phyloP scores from a whole-genome alignment of 805 yeast species.

The Grigorovia transvaalensis region DNA sequence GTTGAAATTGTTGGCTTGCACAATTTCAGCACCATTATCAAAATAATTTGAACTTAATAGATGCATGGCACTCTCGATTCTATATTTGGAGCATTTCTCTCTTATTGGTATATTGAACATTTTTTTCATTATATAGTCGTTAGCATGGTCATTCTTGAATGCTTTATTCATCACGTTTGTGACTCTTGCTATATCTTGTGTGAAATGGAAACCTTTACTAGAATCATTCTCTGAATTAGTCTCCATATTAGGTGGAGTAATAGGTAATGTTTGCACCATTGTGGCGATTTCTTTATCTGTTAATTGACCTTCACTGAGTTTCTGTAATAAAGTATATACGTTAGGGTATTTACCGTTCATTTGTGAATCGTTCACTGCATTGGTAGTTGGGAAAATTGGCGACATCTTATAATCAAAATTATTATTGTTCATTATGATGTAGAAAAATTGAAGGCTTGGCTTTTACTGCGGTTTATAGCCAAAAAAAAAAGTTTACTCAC shows the following conservation, averaged over 20 bases:
- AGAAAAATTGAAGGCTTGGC: too few species aligned
- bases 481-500: too few species aligned
- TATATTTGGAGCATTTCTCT: conserved; percentile 16
- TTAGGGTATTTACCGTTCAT: not conserved
- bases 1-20: conserved; percentile 25
- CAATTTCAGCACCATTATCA: conserved; percentile 27
- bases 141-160: conserved; percentile 19
- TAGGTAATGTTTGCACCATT: not conserved
- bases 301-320: not conserved
- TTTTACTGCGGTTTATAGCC: too few species aligned
- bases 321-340: not conserved
- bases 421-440: not conserved
- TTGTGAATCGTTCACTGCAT: not conserved
- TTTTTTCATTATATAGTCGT: conserved; percentile 24
- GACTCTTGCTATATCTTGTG: not conserved
- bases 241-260: not conserved
- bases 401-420: not conserved
- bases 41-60: conserved; percentile 18
- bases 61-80: conserved; percentile 19
- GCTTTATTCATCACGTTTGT: conserved; percentile 15
- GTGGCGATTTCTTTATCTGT: not conserved
- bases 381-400: not conserved
- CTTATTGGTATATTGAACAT: conserved; percentile 18
- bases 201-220: not conserved
- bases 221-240: not conserved